Evolutionary conservation across 257 asterid genomes (phyloP).

Genomic region (Lithospermum erythrorhizon): DNA sequence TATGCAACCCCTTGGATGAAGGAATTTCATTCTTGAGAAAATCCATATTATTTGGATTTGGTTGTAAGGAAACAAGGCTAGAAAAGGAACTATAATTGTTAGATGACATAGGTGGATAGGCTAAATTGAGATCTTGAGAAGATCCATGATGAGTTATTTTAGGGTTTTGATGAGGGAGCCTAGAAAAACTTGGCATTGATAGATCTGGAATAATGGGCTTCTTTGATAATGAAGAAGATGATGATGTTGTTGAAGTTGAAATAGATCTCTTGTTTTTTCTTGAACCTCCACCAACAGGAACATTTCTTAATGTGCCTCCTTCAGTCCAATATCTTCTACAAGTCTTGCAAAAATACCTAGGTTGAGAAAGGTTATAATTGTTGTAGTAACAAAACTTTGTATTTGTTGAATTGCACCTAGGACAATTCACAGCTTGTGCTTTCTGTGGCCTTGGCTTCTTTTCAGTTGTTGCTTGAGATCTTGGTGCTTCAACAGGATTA

Average conservation of each 20-base stretch:
- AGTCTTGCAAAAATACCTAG: constrained; percentile 80
- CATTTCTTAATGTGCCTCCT: constrained; percentile 69
- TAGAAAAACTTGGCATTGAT: constrained; percentile 11
- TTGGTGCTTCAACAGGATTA: constrained; percentile 20
- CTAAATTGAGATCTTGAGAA: constrained; percentile 28
- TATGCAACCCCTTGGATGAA: constrained; percentile 18
- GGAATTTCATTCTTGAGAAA: constrained; percentile 19
- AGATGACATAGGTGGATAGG: constrained; percentile 9
- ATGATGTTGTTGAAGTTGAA: not conserved
- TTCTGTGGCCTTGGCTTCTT: constrained; percentile 63
- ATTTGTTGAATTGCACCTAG: constrained; percentile 71
- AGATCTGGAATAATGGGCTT: constrained; percentile 19
- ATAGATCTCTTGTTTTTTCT: constrained; percentile 54
- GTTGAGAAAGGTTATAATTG: constrained; percentile 74
- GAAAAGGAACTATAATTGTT: constrained; percentile 12
- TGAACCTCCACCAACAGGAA: constrained; percentile 89
- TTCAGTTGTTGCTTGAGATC: constrained; percentile 6
- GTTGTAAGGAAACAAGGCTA: constrained; percentile 18
- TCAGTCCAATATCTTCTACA: constrained; percentile 88
- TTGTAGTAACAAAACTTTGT: constrained; percentile 87
- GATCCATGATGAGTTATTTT: constrained; percentile 20
- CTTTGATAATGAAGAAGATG: constrained; percentile 15
- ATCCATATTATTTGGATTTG: constrained; percentile 31
- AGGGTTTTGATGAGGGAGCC: constrained; percentile 32
- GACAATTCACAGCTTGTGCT: constrained; percentile 64